Percentiles rank a stretch among this genome's conserved stretches.
These are phyloP conservation scores for Verbascum thapsus DNA, from an alignment of 257 asterid species.

Conservation along the genomic window DNA sequence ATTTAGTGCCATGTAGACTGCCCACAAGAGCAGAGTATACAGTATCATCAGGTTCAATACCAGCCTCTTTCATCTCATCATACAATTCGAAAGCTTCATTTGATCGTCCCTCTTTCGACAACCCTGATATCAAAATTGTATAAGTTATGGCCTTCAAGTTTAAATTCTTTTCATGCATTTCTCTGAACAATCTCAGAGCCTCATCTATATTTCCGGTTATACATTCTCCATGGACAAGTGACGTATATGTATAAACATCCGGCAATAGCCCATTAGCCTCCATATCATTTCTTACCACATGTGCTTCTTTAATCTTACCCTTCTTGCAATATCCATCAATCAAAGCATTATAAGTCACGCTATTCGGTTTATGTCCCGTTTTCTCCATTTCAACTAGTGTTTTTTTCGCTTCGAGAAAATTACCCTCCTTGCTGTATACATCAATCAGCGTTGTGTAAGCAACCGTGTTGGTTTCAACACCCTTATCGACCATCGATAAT, in stretches of 20 bases:
- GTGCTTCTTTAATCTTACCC: conserved; percentile 51
- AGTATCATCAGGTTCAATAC: conserved; percentile 63
- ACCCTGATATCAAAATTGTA: conserved; percentile 64
- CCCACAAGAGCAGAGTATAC: conserved; percentile 81
- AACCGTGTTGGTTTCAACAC: conserved; percentile 50
- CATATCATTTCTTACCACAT: conserved; percentile 47
- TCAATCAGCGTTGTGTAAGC: conserved; percentile 65
- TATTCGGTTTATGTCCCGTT: conserved; percentile 48
- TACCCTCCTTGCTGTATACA: conserved; percentile 65
- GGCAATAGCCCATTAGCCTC: conserved; percentile 51
- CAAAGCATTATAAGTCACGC: conserved; percentile 53
- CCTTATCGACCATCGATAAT: conserved; percentile 65
- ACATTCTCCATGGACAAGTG: conserved; percentile 75
- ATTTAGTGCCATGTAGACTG: conserved; percentile 61
- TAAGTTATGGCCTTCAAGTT: conserved; percentile 57
- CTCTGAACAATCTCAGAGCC: conserved; percentile 60
- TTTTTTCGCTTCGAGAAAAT: conserved; percentile 55
- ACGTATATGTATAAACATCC: conserved; percentile 70
- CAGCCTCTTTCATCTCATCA: conserved; percentile 80
- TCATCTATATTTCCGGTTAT: conserved; percentile 56
- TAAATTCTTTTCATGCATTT: conserved; percentile 54
- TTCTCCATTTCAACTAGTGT: conserved; percentile 50
- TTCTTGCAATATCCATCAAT: conserved; percentile 62
- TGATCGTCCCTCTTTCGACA: conserved; percentile 74
- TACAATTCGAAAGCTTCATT: conserved; percentile 80